A percentile compares a stretch with the other conserved stretches of the same genome.
phyloP scores from a whole-genome alignment of 345 rosid genomes.

The Laguncularia racemosa region DNA sequence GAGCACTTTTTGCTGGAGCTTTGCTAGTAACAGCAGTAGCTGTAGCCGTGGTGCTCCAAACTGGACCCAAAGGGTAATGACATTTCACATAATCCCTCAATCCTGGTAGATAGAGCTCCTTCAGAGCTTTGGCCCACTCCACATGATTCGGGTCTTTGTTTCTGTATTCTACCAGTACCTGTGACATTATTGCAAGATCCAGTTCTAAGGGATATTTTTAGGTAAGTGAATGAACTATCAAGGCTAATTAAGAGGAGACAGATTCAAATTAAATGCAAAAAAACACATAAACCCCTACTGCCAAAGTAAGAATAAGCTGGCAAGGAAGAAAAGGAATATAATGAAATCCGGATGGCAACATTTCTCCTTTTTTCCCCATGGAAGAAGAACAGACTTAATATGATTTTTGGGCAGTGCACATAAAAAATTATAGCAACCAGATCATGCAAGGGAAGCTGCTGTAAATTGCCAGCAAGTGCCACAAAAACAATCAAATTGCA shows the following conservation, averaged over 20 bases:
- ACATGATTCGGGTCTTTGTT: constrained; percentile 81
- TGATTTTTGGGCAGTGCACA: too few species aligned
- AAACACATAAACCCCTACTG: too few species aligned
- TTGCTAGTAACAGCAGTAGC: constrained; percentile 43
- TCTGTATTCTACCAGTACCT: constrained; percentile 88
- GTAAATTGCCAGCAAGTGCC: too few species aligned
- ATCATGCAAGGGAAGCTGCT: not conserved
- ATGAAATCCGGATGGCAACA: too few species aligned
- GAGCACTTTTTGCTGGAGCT: constrained; percentile 49
- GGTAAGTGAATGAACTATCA: too few species aligned
- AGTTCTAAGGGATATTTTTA: not conserved
- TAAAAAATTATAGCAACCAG: constrained; percentile 1
- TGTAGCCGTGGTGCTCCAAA: constrained; percentile 68
- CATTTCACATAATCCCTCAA: constrained; percentile 84
- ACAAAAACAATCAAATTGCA: too few species aligned
- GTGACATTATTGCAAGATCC: constrained; percentile 9
- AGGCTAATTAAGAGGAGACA: not conserved
- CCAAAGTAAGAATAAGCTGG: too few species aligned
- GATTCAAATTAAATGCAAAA: too few species aligned
- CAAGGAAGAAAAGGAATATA: too few species aligned
- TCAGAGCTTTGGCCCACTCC: constrained; percentile 96
- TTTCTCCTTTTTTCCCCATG: too few species aligned
- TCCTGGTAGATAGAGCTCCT: constrained; percentile 89
- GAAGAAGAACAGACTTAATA: too few species aligned
- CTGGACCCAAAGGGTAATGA: constrained; percentile 86